Evolutionary conservation across 2,329 filamentous ascomycete species (phyloP).

Genomic region (Dothidotthia symphoricarpi): DNA sequence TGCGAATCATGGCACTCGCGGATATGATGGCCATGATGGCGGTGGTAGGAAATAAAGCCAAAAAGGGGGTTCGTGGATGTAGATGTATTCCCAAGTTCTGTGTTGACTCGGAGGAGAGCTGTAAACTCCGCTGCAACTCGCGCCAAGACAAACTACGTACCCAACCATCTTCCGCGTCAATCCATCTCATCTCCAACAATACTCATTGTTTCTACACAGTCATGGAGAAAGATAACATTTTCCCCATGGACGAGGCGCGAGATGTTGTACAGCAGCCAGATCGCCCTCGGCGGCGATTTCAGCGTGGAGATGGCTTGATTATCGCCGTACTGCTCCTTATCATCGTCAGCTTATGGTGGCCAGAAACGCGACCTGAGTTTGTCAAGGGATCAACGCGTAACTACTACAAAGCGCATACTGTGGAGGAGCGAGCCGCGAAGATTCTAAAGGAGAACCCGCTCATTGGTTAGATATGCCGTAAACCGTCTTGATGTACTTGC

Average conservation of each 20-base stretch:
- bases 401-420: slow-evolving; percentile 9
- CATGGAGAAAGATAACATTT: slow-evolving; percentile 11
- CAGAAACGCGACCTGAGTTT: neutral
- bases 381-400: slow-evolving; percentile 1
- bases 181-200: neutral
- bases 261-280: neutral
- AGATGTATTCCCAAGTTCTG: too few relatives aligned
- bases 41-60: neutral
- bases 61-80: neutral
- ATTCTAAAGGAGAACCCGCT: slow-evolving; percentile 42
- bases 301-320: slow-evolving; percentile 5
- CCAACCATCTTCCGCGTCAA: neutral
- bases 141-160: too few relatives aligned
- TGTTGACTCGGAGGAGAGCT: slow-evolving; percentile 13
- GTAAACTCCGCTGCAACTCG: slow-evolving; percentile 14
- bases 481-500: slow-evolving; percentile 1
- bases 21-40: slow-evolving; percentile 74
- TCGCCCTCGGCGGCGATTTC: neutral
- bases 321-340: slow-evolving; percentile 11
- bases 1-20: slow-evolving; percentile 75
- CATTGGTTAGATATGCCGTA: slow-evolving; percentile 36
- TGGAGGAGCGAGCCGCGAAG: slow-evolving; percentile 34
- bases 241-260: slow-evolving; percentile 1
- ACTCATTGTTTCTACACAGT: neutral
- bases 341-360: slow-evolving; percentile 5